Evolutionary conservation across 176 grass and related monocot species (phyloP).

Genomic region (Pharus latifolius): DNA sequence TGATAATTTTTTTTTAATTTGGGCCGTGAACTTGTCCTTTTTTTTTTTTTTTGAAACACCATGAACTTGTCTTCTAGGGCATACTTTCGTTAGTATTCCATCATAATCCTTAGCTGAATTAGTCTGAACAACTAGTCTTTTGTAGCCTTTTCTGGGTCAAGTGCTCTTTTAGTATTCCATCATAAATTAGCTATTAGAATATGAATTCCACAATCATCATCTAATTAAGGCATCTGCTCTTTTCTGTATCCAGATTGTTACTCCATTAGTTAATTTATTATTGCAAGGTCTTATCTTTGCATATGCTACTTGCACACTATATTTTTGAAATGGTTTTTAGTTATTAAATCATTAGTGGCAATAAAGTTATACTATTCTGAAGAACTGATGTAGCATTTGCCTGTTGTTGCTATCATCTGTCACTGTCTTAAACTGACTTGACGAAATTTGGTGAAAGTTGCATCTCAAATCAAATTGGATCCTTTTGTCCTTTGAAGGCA

Average conservation of each 20-base stretch:
- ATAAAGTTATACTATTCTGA: not conserved
- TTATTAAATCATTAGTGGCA: not conserved
- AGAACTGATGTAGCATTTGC: not conserved
- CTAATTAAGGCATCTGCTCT: not conserved
- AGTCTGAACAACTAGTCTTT: not conserved
- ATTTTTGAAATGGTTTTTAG: not conserved
- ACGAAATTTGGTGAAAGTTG: not conserved
- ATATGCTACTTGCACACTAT: not conserved
- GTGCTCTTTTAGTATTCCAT: too few relatives aligned
- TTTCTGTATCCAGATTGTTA: not conserved
- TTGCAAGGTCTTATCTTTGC: not conserved
- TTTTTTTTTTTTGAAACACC: too few relatives aligned
- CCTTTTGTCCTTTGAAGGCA: too few relatives aligned
- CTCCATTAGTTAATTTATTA: not conserved
- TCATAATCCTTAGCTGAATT: not conserved
- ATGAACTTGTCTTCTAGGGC: not conserved
- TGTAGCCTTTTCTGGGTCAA: too few relatives aligned
- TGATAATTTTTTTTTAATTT: not conserved
- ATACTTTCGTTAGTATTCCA: too few relatives aligned
- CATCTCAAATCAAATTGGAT: constrained; percentile 3
- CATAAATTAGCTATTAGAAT: too few relatives aligned
- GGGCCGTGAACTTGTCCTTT: not conserved
- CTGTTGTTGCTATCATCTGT: not conserved
- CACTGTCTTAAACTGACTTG: too few relatives aligned
- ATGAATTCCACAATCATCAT: not conserved